Evolutionary conservation across 768 basidiomycete genomes (phyloP), one percentile per base, ranked within the genome.

Genomic region (Pleurotus eryngii): DNA sequence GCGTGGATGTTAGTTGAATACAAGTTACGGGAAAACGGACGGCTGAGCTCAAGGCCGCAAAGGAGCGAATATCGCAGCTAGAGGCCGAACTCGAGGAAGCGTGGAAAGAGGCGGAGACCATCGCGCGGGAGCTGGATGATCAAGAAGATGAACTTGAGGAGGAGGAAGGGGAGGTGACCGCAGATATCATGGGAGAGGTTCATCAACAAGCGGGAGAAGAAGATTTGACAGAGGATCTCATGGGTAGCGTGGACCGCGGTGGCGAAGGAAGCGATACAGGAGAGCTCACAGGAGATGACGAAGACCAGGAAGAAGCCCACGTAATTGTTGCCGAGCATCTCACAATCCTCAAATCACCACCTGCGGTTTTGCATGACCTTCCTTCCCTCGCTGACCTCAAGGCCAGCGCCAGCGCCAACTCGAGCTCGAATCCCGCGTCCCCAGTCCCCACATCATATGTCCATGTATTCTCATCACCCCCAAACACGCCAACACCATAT

Each of bases 71-170:
- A 20, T 71, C 70, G 22, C 76, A 81, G 53, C 78, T 92, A 18
- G 78, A 87, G 62, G 86, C 79, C 12, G 87, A 90, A 61, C 74
- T 92, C 20, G 83, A 87, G 48, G 91, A 92, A 54, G 91, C 90
- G 0, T 92, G 91, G 91, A 78, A 78, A 47, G 84, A 86, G 58
- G 91, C 89, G 2, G 86, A 90, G 63, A 81, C 80, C 42, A 74
- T 91, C 62, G 91, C 90, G 1, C 68, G 74, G 51, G 87, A 91
- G 66, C 78, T 91, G 64, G 89, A 92, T 66, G 82, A 82, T 43
- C 67, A 83, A 50, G 83, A 86, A 54, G 30, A 35, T 4, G 30
- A 35, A 9, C 30, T 35, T 8, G 30, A 35, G 30, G 30, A 35
- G 8, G 30, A 35, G 30, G 30, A 35, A 11, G 30, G 30, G 30